phyloP scores from a whole-genome alignment of 1,139 yeast genomes.

The Hansenula anomala region DNA sequence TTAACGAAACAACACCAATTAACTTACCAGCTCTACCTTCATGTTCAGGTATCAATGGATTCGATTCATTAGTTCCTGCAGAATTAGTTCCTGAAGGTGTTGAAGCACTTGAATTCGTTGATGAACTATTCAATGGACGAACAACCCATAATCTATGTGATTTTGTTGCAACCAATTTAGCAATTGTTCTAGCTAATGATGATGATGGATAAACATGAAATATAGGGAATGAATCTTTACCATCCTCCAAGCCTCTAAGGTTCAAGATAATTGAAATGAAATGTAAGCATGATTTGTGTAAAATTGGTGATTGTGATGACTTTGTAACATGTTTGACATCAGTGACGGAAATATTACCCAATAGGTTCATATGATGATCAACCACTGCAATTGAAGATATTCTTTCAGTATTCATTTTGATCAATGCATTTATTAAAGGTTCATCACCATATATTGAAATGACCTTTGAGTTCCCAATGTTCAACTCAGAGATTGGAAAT shows the following conservation, averaged over 20 bases:
- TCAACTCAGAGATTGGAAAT: conserved; percentile 58
- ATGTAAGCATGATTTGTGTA: conserved; percentile 79
- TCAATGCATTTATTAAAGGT: conserved; percentile 77
- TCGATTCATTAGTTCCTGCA: conserved; percentile 17
- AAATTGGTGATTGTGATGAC: conserved; percentile 75
- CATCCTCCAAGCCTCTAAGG: conserved; percentile 87
- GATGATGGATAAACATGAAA: conserved; percentile 83
- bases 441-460: conserved; percentile 83
- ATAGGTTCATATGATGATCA: conserved; percentile 65
- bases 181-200: conserved; percentile 83
- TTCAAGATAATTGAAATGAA: conserved; percentile 83
- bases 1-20: conserved; percentile 85
- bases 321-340: conserved; percentile 87
- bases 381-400: conserved; percentile 94
- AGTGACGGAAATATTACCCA: conserved; percentile 91
- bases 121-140: conserved; percentile 36
- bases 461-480: conserved; percentile 65
- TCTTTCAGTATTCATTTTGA: conserved; percentile 77
- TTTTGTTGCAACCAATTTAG: conserved; percentile 91
- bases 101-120: conserved; percentile 7
- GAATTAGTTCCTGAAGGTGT: conserved; percentile 7
- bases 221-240: conserved; percentile 94
- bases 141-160: conserved; percentile 94
- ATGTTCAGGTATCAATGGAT: conserved; percentile 27
- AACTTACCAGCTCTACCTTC: conserved; percentile 66